A percentile compares a stretch with the other conserved stretches of the same genome.
Evolutionary conservation across 2,329 filamentous ascomycete species (phyloP).

Genomic region (Fonsecaea monophora): DNA sequence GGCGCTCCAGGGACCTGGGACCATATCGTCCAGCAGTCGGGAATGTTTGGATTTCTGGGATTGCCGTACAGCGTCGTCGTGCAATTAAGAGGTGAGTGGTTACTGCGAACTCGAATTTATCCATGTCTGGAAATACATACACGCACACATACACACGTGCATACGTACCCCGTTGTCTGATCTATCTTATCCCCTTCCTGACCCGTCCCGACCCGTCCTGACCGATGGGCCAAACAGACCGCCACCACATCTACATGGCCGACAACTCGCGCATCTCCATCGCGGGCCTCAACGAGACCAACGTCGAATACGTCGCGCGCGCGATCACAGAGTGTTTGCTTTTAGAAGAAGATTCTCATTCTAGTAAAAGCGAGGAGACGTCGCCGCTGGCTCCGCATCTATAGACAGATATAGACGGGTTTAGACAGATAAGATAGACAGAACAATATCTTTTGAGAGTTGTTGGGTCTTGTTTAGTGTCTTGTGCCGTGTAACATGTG

Average conservation of each 20-base stretch:
- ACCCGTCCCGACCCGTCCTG: too few relatives aligned
- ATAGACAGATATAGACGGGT: not conserved
- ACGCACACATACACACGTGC: too few relatives aligned
- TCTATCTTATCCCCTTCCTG: too few relatives aligned
- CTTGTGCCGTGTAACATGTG: too few relatives aligned
- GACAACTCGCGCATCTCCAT: slow-evolving; percentile 51
- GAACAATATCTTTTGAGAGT: too few relatives aligned
- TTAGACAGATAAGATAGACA: too few relatives aligned
- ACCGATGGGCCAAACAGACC: slow-evolving; percentile 31
- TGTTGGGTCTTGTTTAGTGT: too few relatives aligned
- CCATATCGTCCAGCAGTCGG: not conserved
- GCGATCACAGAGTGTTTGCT: not conserved
- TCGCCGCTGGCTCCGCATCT: not conserved
- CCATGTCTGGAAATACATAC: not conserved
- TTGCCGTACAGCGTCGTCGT: not conserved
- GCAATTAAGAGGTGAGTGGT: not conserved
- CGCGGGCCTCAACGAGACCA: slow-evolving; percentile 49
- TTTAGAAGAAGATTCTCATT: not conserved
- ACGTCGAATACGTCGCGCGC: slow-evolving; percentile 48
- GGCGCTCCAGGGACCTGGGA: not conserved
- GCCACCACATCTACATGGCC: slow-evolving; percentile 54
- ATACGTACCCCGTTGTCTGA: too few relatives aligned
- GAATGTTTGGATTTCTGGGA: not conserved
- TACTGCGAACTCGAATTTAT: not conserved
- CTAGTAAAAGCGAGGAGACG: not conserved